These are phyloP conservation scores for Mycena haematopus DNA, from an alignment of 768 basidiomycete genomes.

Conservation along the genomic window DNA sequence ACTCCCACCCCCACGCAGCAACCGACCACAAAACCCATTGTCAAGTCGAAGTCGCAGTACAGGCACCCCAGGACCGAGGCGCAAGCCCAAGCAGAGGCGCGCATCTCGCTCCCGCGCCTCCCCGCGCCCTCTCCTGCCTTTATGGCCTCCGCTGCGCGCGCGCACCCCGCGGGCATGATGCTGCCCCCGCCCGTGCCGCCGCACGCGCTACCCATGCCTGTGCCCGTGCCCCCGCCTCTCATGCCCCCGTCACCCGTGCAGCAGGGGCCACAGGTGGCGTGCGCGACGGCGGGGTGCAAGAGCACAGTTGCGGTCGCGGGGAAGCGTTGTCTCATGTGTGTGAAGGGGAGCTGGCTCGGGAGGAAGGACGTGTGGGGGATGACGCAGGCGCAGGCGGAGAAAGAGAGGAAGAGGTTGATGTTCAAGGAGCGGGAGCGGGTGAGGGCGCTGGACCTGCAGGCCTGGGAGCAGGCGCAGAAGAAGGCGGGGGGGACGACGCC, in stretches of 20 bases:
- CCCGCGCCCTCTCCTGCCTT: not conserved
- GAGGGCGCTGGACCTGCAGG: not conserved
- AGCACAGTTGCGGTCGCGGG: constrained; percentile 10
- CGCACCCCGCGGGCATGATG: not conserved
- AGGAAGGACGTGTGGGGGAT: not conserved
- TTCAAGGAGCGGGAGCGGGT: not conserved
- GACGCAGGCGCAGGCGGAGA: not conserved
- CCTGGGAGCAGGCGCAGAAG: not conserved
- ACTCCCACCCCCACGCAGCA: not conserved
- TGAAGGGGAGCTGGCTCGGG: constrained; percentile 23
- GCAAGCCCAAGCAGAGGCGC: too few species aligned
- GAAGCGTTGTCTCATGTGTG: constrained; percentile 22
- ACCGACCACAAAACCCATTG: not conserved
- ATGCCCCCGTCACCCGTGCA: not conserved
- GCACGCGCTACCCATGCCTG: not conserved
- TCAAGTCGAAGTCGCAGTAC: not conserved
- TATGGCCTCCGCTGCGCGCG: too few species aligned
- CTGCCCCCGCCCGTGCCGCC: not conserved
- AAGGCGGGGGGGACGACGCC: not conserved
- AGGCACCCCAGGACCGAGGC: not conserved
- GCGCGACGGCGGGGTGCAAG: constrained; percentile 22
- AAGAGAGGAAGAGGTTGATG: not conserved
- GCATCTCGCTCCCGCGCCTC: not conserved
- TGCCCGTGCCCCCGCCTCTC: not conserved
- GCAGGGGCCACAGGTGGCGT: not conserved